Conservation (phyloP, 805 yeast genomes). For the Candida sanyiensis region DNA sequence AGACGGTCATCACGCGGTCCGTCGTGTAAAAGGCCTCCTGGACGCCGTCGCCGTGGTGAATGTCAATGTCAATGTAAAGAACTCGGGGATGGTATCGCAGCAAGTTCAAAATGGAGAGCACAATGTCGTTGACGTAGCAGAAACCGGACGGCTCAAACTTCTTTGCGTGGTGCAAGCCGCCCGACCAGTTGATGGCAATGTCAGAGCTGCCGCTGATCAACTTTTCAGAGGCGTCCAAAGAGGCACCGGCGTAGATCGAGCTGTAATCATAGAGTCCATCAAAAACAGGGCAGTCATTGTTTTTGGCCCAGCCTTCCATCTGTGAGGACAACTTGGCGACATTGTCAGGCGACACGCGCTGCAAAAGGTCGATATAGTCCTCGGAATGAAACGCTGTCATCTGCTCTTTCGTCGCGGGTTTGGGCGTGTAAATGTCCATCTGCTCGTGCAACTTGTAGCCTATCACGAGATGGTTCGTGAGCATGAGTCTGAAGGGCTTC, state of each 20-base stretch:
- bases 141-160: constrained; percentile 87
- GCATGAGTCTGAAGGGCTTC: constrained; percentile 98
- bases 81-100: constrained; percentile 82
- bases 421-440: constrained; percentile 91
- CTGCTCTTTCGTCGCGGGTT: constrained; percentile 96
- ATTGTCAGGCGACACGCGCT: constrained; percentile 89
- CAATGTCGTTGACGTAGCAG: constrained; percentile 88
- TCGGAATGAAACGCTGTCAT: constrained; percentile 98
- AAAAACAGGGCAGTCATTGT: constrained; percentile 88
- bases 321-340: constrained; percentile 82
- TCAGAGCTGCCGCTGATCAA: constrained; percentile 79
- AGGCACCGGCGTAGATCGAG: constrained; percentile 81
- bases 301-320: constrained; percentile 88
- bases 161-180: constrained; percentile 91
- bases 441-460: constrained; percentile 93
- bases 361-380: constrained; percentile 89
- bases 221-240: constrained; percentile 85
- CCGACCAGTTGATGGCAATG: constrained; percentile 89
- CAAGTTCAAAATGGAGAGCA: constrained; percentile 72
- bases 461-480: constrained; percentile 96
- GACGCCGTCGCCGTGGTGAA: constrained; percentile 94
- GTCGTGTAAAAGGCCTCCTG: constrained; percentile 92
- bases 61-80: constrained; percentile 81
- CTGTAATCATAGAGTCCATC: constrained; percentile 75
- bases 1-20: constrained; percentile 84